Conservation (phyloP, 2,329 filamentous ascomycete genomes). For the Eutypa lata region DNA sequence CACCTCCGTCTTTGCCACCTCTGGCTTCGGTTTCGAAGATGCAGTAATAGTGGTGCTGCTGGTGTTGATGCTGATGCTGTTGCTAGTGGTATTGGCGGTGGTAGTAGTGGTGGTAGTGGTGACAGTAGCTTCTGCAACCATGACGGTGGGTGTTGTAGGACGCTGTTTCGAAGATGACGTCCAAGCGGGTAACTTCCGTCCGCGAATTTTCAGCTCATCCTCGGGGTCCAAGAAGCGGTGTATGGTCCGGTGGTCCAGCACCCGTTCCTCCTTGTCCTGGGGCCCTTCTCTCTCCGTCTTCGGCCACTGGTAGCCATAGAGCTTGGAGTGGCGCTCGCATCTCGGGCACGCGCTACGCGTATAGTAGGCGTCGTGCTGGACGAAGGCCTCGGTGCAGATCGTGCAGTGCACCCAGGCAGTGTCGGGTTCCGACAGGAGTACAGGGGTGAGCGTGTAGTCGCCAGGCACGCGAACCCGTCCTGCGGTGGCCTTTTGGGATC, state of each 20-base stretch:
- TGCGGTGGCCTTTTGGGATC: slow-evolving; percentile 6
- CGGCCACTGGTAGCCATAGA: slow-evolving; percentile 94
- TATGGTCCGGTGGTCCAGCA: slow-evolving; percentile 82
- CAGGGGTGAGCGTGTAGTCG: slow-evolving; percentile 78
- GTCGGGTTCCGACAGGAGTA: slow-evolving; percentile 69
- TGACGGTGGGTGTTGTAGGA: slow-evolving; percentile 1
- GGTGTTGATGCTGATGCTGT: too few species aligned
- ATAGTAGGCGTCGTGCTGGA: slow-evolving; percentile 84
- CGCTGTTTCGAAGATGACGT: neutral
- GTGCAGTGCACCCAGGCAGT: slow-evolving; percentile 88
- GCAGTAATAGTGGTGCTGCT: too few species aligned
- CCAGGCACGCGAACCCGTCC: slow-evolving; percentile 54
- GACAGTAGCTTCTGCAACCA: neutral
- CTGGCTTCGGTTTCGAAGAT: too few species aligned
- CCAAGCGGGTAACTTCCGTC: slow-evolving; percentile 28
- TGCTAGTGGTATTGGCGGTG: neutral
- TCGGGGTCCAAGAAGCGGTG: slow-evolving; percentile 76
- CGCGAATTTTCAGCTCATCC: slow-evolving; percentile 59
- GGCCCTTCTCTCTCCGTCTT: slow-evolving; percentile 83
- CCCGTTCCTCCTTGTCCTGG: slow-evolving; percentile 65
- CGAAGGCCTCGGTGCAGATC: slow-evolving; percentile 77
- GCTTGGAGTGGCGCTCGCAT: slow-evolving; percentile 91
- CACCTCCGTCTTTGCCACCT: too few species aligned
- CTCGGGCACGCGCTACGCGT: slow-evolving; percentile 84
- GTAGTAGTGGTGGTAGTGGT: neutral